Evolutionary conservation across 257 asterid species (phyloP).

Genomic region (Solanum habrochaites): DNA sequence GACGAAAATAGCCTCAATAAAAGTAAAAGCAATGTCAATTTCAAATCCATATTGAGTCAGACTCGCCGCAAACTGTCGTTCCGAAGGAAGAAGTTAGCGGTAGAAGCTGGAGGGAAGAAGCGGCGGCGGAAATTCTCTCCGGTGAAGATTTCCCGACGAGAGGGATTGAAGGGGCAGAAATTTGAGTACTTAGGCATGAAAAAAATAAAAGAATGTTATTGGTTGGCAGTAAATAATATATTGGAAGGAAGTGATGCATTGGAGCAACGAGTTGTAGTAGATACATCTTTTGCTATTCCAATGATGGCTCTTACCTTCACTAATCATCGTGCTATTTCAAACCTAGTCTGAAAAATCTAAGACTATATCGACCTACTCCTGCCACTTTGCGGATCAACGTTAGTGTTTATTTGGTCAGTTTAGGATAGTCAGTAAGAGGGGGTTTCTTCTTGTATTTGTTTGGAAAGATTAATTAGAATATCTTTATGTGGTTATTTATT

Average conservation of each 20-base stretch:
- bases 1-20: neutral
- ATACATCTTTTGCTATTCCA: slow-evolving; percentile 56
- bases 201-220: slow-evolving; percentile 32
- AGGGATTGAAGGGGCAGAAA: slow-evolving; percentile 29
- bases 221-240: slow-evolving; percentile 21
- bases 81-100: slow-evolving; percentile 27
- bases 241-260: slow-evolving; percentile 29
- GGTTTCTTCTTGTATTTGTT: neutral
- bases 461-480: neutral
- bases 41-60: neutral
- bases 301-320: slow-evolving; percentile 49
- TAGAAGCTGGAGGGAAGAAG: slow-evolving; percentile 24
- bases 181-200: slow-evolving; percentile 22
- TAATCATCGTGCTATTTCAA: neutral
- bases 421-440: neutral
- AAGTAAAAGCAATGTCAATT: neutral
- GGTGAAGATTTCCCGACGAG: slow-evolving; percentile 27
- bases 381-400: neutral
- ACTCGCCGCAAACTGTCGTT: slow-evolving; percentile 20
- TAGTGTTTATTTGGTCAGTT: too few species aligned
- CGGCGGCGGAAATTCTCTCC: slow-evolving; percentile 30
- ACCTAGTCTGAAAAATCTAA: neutral
- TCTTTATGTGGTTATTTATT: neutral
- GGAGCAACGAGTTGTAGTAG: slow-evolving; percentile 41
- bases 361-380: neutral